A percentile compares a stretch with the other conserved stretches of the same genome.
Conservation (phyloP, 176 grass and related monocot species). For the Sorghum bicolor region DNA sequence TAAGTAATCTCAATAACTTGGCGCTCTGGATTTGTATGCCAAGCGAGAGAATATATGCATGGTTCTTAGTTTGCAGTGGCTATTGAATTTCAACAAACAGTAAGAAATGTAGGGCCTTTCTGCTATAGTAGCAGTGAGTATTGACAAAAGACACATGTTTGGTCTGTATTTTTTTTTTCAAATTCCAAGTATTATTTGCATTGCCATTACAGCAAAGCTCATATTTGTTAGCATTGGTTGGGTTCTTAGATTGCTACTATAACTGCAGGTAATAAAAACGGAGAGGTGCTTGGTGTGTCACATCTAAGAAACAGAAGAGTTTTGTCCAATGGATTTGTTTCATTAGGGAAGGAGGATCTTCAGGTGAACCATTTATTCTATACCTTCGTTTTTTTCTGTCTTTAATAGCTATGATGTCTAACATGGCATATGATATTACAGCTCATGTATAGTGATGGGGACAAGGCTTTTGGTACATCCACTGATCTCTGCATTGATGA, state of each 20-base stretch:
- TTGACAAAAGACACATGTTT: slow-evolving; percentile 14
- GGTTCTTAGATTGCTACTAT: slow-evolving; percentile 40
- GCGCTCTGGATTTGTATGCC: not conserved
- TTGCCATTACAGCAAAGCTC: slow-evolving; percentile 15
- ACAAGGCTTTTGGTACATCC: slow-evolving; percentile 96
- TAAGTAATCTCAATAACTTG: slow-evolving; percentile 48
- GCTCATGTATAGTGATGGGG: slow-evolving; percentile 98
- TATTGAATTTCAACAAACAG: not conserved
- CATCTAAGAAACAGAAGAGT: slow-evolving; percentile 96
- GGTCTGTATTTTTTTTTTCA: not conserved
- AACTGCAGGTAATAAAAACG: slow-evolving; percentile 94
- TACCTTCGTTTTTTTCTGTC: slow-evolving; percentile 21
- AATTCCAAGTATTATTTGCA: slow-evolving; percentile 4
- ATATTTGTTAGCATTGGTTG: not conserved
- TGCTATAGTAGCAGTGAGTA: slow-evolving; percentile 5
- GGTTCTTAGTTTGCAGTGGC: not conserved
- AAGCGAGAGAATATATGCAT: not conserved
- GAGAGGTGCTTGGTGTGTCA: slow-evolving; percentile 98
- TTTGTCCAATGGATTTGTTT: slow-evolving; percentile 91
- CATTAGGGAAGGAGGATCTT: slow-evolving; percentile 84
- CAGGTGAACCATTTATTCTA: slow-evolving; percentile 55
- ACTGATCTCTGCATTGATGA: slow-evolving; percentile 89
- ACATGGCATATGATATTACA: slow-evolving; percentile 46
- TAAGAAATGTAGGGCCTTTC: not conserved
- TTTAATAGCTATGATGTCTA: slow-evolving; percentile 20